These are phyloP conservation scores for Globisporangium acanthophoron DNA, from an alignment of 352 stramenopile genomes.

Conservation along the genomic window DNA sequence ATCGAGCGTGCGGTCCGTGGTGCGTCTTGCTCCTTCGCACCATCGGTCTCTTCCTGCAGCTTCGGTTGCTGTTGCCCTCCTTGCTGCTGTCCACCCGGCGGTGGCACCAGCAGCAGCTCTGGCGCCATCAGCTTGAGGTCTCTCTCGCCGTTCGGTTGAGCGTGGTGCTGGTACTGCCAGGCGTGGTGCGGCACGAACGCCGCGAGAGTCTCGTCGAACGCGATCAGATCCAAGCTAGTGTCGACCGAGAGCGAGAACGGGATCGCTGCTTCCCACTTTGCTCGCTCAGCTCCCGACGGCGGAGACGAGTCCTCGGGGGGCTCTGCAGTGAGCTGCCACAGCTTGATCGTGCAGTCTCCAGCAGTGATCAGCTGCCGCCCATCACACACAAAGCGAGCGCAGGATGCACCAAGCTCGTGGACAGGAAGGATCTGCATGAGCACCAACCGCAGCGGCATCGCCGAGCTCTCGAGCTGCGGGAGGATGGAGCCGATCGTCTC, in stretches of 20 bases:
- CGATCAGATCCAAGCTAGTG: conserved; percentile 27
- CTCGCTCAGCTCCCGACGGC: conserved; percentile 11
- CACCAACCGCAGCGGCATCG: conserved; percentile 3
- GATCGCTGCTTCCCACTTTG: conserved; percentile 29
- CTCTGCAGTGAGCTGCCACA: conserved; percentile 30
- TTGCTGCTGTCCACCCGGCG: not conserved
- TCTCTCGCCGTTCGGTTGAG: not conserved
- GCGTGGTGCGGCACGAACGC: conserved; percentile 36
- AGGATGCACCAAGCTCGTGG: conserved; percentile 26
- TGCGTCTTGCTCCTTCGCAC: no score
- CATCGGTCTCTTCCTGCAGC: not conserved
- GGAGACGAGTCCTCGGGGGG: not conserved
- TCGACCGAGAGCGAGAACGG: conserved; percentile 33
- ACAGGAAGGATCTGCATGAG: conserved; percentile 38
- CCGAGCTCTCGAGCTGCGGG: not conserved
- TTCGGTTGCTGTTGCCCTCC: not conserved
- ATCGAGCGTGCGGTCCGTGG: no score
- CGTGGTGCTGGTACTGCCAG: conserved; percentile 19
- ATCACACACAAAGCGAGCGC: conserved; percentile 28
- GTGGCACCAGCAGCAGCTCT: not conserved
- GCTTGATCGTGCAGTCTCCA: conserved; percentile 35
- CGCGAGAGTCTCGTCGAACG: conserved; percentile 35
- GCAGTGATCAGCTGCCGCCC: conserved; percentile 36
- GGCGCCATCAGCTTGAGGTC: conserved; percentile 16
- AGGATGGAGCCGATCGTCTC: not conserved